Evolutionary conservation across 1,284 basidiomycete genomes (phyloP).

Genomic region (Phylloporus sp.): DNA sequence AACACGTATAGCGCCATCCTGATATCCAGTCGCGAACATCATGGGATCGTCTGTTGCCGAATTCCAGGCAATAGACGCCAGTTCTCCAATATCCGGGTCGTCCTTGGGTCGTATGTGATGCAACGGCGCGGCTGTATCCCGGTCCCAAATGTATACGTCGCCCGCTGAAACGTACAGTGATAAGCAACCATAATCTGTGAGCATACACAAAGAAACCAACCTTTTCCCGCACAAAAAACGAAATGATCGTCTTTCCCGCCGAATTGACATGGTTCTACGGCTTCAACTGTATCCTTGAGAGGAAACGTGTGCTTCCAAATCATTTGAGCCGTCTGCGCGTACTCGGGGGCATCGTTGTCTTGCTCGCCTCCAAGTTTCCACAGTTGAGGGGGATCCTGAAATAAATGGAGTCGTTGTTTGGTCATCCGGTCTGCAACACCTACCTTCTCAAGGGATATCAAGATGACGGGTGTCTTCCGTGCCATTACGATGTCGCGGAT

Average conservation of each 20-base stretch:
- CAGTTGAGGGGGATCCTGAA: slow-evolving; percentile 75
- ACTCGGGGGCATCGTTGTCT: slow-evolving; percentile 45
- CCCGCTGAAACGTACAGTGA: slow-evolving; percentile 51
- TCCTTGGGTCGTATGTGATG: slow-evolving; percentile 64
- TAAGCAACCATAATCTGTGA: slow-evolving; percentile 10
- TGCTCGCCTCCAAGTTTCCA: slow-evolving; percentile 75
- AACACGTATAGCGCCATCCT: slow-evolving; percentile 72
- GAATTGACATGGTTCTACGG: slow-evolving; percentile 79
- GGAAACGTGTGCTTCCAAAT: slow-evolving; percentile 70
- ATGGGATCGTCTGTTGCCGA: slow-evolving; percentile 64
- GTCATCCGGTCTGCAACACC: slow-evolving; percentile 4
- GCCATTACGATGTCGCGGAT: slow-evolving; percentile 74
- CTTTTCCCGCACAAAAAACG: slow-evolving; percentile 76
- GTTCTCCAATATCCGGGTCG: slow-evolving; percentile 51
- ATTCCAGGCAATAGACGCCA: slow-evolving; percentile 82
- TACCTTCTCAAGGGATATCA: slow-evolving; percentile 66
- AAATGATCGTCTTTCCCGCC: slow-evolving; percentile 78
- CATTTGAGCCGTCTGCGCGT: slow-evolving; percentile 49
- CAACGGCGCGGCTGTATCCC: slow-evolving; percentile 68
- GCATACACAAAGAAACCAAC: slow-evolving; percentile 39
- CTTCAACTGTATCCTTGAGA: slow-evolving; percentile 69
- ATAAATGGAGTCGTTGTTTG: slow-evolving; percentile 10
- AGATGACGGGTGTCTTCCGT: slow-evolving; percentile 59
- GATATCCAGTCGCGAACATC: slow-evolving; percentile 80
- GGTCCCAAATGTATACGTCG: slow-evolving; percentile 85